Evolutionary conservation across 1,284 basidiomycete genomes (phyloP), one percentile per base, ranked within the genome.

Genomic region (Sphagnurus paluster): DNA sequence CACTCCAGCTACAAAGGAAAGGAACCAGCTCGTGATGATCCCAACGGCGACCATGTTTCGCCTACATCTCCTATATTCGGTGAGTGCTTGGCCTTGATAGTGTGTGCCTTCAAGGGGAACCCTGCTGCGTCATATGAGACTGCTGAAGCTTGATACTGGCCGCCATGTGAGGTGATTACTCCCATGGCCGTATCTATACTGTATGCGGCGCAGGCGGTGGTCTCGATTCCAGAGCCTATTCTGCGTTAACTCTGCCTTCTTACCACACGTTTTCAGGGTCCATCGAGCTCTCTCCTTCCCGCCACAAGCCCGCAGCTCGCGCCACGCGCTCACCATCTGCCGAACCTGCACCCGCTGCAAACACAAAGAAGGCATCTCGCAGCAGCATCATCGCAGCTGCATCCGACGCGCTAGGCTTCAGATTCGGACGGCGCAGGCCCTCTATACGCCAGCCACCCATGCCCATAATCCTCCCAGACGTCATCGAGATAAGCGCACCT

Each of bases 401-500:
- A n/a, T 76, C 80, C 9, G 76, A 79, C 56, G 75, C 74, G 0
- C 59, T 84, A 24, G 60, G 65, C 46, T 60, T 72, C 42, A 74
- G 63, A 51, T 76, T 80, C 45, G 72, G 74, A 23, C 71, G 71
- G 34, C 75, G 71, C 46, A 62, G 68, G 23, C 69, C 71, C 14
- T 65, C 70, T 36, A 64, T 71, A 42, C 71, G 72, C 52, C 75
- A 72, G 52, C 55, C 57, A 33, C 50, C 67, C 11, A 61, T 56
- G 53, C 63, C 66, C 32, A 62, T 80, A 33, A 62, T 84, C 24
- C 68, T 84, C 42, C 77, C 83, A 6, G 84, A 79, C 36, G 83
- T 88, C 42, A 84, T 89, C 42, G 86, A 89, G 61, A 87, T 89
- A 34, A 76, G 69, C 39, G 81, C 81, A 8, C 67, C 72, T 28